Evolutionary conservation across 1,139 yeast genomes (phyloP), one percentile per base, ranked within the genome.

Genomic region (Groenewaldozyma sp.): DNA sequence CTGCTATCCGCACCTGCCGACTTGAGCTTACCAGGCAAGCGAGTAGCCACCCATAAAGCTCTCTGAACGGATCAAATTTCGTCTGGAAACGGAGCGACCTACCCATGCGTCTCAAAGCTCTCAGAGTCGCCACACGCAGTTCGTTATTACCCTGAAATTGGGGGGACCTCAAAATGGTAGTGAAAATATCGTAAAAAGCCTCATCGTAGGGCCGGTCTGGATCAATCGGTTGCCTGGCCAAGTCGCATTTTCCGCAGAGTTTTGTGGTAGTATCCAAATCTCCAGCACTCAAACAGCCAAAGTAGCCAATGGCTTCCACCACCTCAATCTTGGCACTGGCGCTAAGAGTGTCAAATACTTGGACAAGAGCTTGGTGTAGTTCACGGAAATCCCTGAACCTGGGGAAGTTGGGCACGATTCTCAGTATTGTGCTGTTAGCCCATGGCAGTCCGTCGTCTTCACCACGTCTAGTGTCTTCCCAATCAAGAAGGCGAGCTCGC

Each of bases 21-120:
- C 45, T 37, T 1, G 57, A 42, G 39, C 61, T 52, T 24, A 44
- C 43, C 11, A 59, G 44, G 27, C 55, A 46, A 3, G 51, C 48
- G 3, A 49, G 41, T 4, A 54, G 36, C 64, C 65, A 61, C 3
- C 43, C 40, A 3, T 54, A 55, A 5, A 58, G 34, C 4, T 45
- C 44, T 2, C 47, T 42, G 2, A 45, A 42, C 18, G 44, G 36
- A 18, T 43, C 45, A 22, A 49, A 40, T 3, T 42, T 39, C 21
- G 48, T 45, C 4, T 38, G 45, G 21, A 56, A 47, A 22, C 45
- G 46, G 37, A 46, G 39, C 13, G 46, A 47, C 3, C 46, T 29
- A 10, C 45, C 34, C 6, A 45, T 45, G 18, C 54, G 32, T 21
- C 42, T 37, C 31, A 55, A 21, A 9, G 54, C 35, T 5, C 24